Conservation (phyloP, 805 yeast genomes). For the Kluyveromyces starmeri region DNA sequence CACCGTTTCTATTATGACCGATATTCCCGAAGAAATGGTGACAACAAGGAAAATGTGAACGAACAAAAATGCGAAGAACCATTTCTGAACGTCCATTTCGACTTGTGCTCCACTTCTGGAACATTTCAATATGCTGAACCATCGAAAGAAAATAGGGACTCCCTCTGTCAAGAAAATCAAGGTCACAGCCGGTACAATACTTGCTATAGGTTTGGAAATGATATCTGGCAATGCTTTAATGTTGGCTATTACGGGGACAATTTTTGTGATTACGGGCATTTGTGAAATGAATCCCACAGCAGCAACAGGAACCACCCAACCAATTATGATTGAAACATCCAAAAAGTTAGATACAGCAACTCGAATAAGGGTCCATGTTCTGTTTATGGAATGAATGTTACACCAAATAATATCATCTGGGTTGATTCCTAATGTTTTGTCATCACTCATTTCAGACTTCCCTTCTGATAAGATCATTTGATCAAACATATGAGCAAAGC, state of each 20-base stretch:
- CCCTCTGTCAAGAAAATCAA: conserved; percentile 54
- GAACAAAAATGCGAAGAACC: conserved; percentile 72
- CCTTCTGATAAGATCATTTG: conserved; percentile 43
- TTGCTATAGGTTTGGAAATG: conserved; percentile 45
- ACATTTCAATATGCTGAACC: conserved; percentile 47
- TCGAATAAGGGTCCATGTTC: conserved; percentile 32
- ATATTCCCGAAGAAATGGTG: conserved; percentile 72
- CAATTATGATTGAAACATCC: conserved; percentile 42
- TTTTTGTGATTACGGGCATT: conserved; percentile 50
- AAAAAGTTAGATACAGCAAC: conserved; percentile 37
- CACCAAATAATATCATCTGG: conserved; percentile 69
- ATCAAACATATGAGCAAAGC: conserved; percentile 54
- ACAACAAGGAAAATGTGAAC: conserved; percentile 80
- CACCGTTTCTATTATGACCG: conserved; percentile 51
- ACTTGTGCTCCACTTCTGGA: conserved; percentile 51
- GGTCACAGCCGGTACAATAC: conserved; percentile 58
- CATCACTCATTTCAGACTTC: conserved; percentile 35
- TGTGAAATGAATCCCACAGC: conserved; percentile 71
- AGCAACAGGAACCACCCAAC: conserved; percentile 81
- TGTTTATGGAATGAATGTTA: conserved; percentile 39
- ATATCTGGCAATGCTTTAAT: conserved; percentile 45
- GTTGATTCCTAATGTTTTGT: conserved; percentile 43
- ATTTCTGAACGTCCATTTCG: conserved; percentile 63
- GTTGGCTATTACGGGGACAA: conserved; percentile 55
- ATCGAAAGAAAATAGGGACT: conserved; percentile 50